Evolutionary conservation across 2,329 filamentous ascomycete genomes (phyloP), one percentile per base, ranked within the genome.

Genomic region (Neofusicoccum sp.): DNA sequence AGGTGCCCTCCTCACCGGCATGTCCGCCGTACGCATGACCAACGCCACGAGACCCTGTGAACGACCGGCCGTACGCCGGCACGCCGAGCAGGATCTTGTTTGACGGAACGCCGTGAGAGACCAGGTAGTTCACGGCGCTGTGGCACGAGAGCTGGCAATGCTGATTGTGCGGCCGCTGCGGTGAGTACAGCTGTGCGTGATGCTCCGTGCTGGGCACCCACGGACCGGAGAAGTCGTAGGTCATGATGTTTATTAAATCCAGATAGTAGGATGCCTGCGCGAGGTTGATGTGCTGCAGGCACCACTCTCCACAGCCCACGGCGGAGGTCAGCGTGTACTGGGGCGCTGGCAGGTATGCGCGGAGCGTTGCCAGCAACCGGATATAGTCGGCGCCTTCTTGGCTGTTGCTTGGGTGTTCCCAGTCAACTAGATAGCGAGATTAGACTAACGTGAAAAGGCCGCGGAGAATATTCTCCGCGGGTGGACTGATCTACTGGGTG

Each of bases 161-260:
- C 64, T 88, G 82, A 64, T 82, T 84, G 64, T 84, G 82, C 2
- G 76, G 76, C 6, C 70, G 64, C 58, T 74, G 78, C 61, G 85
- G 82, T 1, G 85, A 78, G 69, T 87, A 90, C 1, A 95, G 83
- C 70, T 92, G 89, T 4, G 89, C 85, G 59, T 93, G 90, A 71
- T 93, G 89, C 6, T 89, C 90, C 47, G 84, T 85, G 61, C 82
- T 82, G 31, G 78, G 71, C 1, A 83, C 84, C 89, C 89, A 93
- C 3, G 84, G 79, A 1, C 90, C 89, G 28, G 84, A 86, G 69
- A 93, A 90, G 73, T 95, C 90, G 73, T 92, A 95, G 1, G 89
- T 84, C 84, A 89, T 91, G 36, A 95, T 77, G 71, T 93, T 93
- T 71, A 95, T 77, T 64, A 87, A 82, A 73, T 93, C 89, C 36